A percentile compares a stretch with the other conserved stretches of the same genome.
Conservation (phyloP, 2,329 filamentous ascomycete species). For the Cladorrhinum sp. region DNA sequence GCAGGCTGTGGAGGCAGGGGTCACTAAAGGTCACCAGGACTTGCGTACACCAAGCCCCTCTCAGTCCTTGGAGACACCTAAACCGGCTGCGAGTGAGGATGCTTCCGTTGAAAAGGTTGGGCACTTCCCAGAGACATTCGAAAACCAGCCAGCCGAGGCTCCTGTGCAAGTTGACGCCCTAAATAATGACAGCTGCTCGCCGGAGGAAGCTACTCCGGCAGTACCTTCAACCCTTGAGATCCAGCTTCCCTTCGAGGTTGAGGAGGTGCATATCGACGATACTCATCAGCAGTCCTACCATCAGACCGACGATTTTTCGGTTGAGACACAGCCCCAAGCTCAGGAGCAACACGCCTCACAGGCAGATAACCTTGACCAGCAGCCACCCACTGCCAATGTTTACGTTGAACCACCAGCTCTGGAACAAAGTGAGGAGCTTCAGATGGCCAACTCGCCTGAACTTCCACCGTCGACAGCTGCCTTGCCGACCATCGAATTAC, state of each 20-base stretch:
- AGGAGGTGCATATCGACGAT: not conserved
- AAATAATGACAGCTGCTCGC: not conserved
- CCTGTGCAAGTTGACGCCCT: not conserved
- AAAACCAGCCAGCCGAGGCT: not conserved
- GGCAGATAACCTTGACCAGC: not conserved
- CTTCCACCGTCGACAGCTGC: not conserved
- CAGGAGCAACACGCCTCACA: not conserved
- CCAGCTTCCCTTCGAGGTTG: not conserved
- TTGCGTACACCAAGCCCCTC: not conserved
- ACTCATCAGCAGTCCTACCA: not conserved
- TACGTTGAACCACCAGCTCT: not conserved
- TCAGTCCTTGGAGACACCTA: not conserved
- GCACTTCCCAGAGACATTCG: not conserved
- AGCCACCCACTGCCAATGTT: not conserved
- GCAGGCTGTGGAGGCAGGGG: not conserved
- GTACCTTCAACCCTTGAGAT: not conserved
- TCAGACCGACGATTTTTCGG: not conserved
- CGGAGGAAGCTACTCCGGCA: not conserved
- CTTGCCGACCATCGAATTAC: not conserved
- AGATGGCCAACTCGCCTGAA: not conserved
- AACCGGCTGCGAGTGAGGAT: not conserved
- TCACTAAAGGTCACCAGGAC: not conserved
- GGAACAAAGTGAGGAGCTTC: not conserved
- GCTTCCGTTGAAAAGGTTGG: not conserved
- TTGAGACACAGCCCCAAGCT: not conserved